Percentiles rank a stretch among this genome's conserved stretches.
Evolutionary conservation across 2,329 filamentous ascomycete species (phyloP).

Genomic region (Paecilomyces dactylethromorphus): DNA sequence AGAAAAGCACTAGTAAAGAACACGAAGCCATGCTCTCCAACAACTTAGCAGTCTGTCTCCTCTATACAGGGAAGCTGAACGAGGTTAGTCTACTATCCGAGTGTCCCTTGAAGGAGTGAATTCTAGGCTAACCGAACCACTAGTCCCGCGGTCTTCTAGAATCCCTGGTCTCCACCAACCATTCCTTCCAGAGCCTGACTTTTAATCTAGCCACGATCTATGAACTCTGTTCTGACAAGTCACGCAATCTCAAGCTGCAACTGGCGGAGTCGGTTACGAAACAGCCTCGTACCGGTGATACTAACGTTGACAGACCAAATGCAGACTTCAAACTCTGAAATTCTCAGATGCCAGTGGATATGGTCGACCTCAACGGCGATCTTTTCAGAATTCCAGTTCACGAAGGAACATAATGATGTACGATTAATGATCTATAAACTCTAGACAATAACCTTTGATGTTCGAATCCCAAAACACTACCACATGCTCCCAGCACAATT

Average conservation of each 20-base stretch:
- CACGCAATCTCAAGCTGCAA: slow-evolving; percentile 61
- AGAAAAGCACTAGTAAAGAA: slow-evolving; percentile 36
- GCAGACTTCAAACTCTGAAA: slow-evolving; percentile 68
- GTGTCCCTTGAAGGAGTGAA: background rate
- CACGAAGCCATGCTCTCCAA: slow-evolving; percentile 67
- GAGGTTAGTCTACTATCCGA: slow-evolving; percentile 46
- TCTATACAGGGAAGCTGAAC: slow-evolving; percentile 72
- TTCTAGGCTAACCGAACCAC: slow-evolving; percentile 1
- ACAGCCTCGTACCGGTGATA: slow-evolving; percentile 46
- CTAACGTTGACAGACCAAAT: slow-evolving; percentile 65
- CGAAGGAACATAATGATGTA: background rate
- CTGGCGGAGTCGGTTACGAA: slow-evolving; percentile 65
- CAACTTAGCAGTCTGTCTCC: slow-evolving; percentile 74
- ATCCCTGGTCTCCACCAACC: slow-evolving; percentile 53
- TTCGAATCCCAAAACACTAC: background rate
- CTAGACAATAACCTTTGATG: background rate
- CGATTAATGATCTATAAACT: background rate
- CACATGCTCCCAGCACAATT: background rate
- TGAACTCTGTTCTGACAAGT: slow-evolving; percentile 78
- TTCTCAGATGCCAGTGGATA: background rate
- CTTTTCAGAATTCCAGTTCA: background rate
- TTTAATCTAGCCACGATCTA: slow-evolving; percentile 91
- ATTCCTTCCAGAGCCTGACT: slow-evolving; percentile 69
- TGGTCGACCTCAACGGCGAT: background rate
- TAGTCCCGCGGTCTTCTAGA: slow-evolving; percentile 64